Evolutionary conservation across 768 basidiomycete genomes (phyloP).

Genomic region (Lentinula guzmanii): DNA sequence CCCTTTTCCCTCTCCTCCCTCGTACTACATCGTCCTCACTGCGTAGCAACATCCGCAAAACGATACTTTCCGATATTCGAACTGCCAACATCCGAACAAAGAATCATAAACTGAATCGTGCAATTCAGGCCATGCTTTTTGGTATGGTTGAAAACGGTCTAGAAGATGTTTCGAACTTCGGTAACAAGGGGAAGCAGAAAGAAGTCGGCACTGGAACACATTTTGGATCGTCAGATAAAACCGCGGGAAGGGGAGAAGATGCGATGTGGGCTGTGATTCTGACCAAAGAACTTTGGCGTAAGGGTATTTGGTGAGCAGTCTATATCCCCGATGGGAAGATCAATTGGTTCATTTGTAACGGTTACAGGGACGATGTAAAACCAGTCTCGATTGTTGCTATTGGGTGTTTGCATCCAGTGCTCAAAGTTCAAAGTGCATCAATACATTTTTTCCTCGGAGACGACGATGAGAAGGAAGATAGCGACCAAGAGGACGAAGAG

Average conservation of each 20-base stretch:
- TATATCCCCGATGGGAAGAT: not conserved
- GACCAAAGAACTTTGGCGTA: constrained; percentile 91
- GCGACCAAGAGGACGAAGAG: constrained; percentile 66
- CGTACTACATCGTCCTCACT: constrained; percentile 83
- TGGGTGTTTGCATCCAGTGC: constrained; percentile 89
- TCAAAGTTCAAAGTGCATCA: constrained; percentile 92
- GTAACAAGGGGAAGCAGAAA: constrained; percentile 77
- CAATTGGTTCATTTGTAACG: not conserved
- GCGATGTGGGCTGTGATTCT: constrained; percentile 97
- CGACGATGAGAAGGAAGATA: constrained; percentile 70
- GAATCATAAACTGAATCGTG: constrained; percentile 94
- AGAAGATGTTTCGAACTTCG: constrained; percentile 63
- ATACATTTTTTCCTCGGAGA: constrained; percentile 95
- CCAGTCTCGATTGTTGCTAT: constrained; percentile 87
- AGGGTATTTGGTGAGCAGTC: constrained; percentile 69
- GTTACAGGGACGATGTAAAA: constrained; percentile 77
- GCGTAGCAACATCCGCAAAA: constrained; percentile 82
- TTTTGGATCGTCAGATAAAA: constrained; percentile 30
- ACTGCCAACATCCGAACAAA: constrained; percentile 84
- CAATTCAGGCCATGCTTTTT: constrained; percentile 94
- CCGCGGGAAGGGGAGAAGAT: constrained; percentile 59
- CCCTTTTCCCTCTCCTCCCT: constrained; percentile 93
- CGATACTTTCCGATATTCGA: constrained; percentile 89
- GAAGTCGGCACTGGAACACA: constrained; percentile 18
- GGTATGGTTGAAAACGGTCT: constrained; percentile 93